Evolutionary conservation across 352 stramenopile species (phyloP).

Genomic region (Lagenidium sp.): DNA sequence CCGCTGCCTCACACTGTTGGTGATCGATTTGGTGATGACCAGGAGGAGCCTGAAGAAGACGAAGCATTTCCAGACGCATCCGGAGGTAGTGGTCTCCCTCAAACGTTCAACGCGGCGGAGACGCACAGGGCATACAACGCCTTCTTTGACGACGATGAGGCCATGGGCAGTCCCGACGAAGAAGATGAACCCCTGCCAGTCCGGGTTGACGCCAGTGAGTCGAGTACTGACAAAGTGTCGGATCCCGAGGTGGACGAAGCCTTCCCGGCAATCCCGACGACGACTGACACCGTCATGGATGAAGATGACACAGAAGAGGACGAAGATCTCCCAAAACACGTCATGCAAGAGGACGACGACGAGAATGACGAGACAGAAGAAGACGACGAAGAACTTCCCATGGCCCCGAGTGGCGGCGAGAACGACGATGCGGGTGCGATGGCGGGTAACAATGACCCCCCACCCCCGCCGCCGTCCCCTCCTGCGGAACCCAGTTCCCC

Average conservation of each 20-base stretch:
- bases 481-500: constrained; percentile 1
- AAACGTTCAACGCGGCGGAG: constrained; percentile 42
- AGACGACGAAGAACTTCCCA: not conserved
- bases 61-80: constrained; percentile 42
- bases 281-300: not conserved
- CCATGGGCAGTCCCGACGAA: constrained; percentile 29
- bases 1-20: too few relatives aligned
- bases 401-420: not conserved
- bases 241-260: constrained; percentile 22
- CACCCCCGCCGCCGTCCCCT: not conserved
- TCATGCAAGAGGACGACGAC: not conserved
- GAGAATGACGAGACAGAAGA: constrained; percentile 1
- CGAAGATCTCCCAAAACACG: not conserved
- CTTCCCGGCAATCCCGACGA: constrained; percentile 7
- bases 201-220: not conserved
- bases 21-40: not conserved
- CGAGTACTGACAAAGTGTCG: not conserved
- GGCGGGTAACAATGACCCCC: too few relatives aligned
- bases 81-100: not conserved
- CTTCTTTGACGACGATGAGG: constrained; percentile 53
- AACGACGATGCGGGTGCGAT: not conserved
- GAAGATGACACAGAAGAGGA: constrained; percentile 5
- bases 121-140: constrained; percentile 65
- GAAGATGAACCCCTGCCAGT: constrained; percentile 47
- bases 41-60: constrained; percentile 33